phyloP scores from a whole-genome alignment of 768 basidiomycete genomes.

The Suillus paluster region DNA sequence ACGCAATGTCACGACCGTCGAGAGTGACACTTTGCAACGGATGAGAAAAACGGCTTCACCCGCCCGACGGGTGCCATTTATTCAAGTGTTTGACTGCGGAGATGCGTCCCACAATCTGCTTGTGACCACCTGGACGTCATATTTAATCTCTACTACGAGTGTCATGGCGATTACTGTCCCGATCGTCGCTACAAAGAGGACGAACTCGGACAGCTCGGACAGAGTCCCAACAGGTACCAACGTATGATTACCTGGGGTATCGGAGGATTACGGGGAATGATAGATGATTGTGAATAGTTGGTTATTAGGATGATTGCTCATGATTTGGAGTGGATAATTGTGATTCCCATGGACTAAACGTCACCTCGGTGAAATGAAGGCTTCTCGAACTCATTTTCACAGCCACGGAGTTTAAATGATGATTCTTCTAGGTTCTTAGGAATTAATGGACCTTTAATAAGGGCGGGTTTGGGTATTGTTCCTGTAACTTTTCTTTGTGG shows the following conservation, averaged over 20 bases:
- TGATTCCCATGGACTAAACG: conserved; percentile 11
- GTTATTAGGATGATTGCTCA: no score
- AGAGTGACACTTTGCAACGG: background rate
- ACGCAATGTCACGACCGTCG: conserved; percentile 2
- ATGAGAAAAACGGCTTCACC: background rate
- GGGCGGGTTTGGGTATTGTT: conserved; percentile 2
- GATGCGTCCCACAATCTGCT: no score
- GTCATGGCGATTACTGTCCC: background rate
- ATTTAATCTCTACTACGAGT: background rate
- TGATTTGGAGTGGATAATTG: no score
- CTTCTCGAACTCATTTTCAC: conserved; percentile 17
- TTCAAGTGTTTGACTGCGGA: no score
- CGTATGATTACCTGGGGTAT: conserved; percentile 2
- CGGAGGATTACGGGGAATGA: background rate
- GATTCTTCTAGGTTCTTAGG: conserved; percentile 6
- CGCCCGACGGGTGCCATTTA: background rate
- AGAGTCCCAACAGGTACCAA: no score
- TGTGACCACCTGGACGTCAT: no score
- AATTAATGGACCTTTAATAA: conserved; percentile 17
- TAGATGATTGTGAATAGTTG: no score
- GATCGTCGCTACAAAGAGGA: background rate
- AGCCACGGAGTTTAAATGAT: conserved; percentile 16
- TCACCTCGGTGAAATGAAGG: conserved; percentile 8
- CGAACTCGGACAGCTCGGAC: no score
- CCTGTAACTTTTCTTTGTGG: no score